Evolutionary conservation across 345 rosid genomes (phyloP).

Genomic region (Brassica juncea): DNA sequence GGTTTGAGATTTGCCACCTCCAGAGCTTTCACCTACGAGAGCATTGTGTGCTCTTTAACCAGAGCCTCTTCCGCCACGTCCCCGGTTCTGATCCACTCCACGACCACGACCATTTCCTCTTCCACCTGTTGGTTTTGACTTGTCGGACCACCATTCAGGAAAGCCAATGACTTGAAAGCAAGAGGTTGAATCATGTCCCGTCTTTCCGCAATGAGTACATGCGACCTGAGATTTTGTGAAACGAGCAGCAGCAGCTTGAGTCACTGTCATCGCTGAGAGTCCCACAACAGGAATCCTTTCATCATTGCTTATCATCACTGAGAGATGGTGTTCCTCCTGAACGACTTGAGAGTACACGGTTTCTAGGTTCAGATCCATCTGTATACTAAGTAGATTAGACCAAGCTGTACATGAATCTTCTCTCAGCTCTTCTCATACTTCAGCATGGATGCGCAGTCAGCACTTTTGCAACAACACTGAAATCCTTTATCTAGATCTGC

Average conservation of each 20-base stretch:
- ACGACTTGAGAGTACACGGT: not conserved
- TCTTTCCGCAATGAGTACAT: not conserved
- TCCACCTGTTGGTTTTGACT: not conserved
- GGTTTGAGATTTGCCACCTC: not conserved
- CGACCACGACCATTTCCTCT: not conserved
- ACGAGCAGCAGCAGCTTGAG: not conserved
- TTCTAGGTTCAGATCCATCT: not conserved
- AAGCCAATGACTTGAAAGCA: not conserved
- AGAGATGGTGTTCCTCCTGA: not conserved
- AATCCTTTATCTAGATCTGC: not conserved
- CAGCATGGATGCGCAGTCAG: not conserved
- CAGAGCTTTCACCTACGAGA: not conserved
- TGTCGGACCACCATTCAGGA: not conserved
- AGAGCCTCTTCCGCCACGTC: not conserved
- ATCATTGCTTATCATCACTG: not conserved
- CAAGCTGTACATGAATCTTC: not conserved
- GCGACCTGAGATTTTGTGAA: too few relatives aligned
- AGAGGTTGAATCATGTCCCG: not conserved
- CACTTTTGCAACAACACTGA: not conserved
- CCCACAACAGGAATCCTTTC: not conserved
- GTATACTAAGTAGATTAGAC: not conserved
- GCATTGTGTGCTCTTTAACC: not conserved
- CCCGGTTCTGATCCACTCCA: not conserved
- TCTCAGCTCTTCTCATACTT: not conserved
- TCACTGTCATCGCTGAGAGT: not conserved